Conservation (phyloP, 2,329 filamentous ascomycete species). For the Ambrosiella cleistominuta region DNA sequence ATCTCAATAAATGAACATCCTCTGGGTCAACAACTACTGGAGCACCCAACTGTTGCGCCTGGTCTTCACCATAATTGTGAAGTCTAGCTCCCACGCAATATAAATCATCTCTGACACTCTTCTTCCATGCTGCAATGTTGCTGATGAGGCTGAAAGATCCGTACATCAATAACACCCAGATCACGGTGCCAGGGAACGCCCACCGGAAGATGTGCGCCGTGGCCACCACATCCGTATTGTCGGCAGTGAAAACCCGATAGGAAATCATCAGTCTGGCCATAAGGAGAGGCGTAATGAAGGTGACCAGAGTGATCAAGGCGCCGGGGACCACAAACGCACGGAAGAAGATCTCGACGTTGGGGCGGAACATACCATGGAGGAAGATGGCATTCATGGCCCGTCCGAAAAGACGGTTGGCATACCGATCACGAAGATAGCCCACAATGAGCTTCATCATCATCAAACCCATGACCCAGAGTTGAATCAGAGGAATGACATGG, state of each 20-base stretch:
- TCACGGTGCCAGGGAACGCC: slow-evolving; percentile 51
- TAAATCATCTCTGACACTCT: slow-evolving; percentile 77
- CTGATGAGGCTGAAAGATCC: slow-evolving; percentile 33
- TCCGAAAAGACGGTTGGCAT: slow-evolving; percentile 41
- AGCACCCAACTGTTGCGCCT: background rate
- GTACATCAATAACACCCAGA: slow-evolving; percentile 29
- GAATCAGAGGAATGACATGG: slow-evolving; percentile 72
- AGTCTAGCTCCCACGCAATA: slow-evolving; percentile 88
- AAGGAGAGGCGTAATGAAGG: slow-evolving; percentile 42
- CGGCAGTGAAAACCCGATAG: slow-evolving; percentile 8
- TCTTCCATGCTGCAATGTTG: slow-evolving; percentile 41
- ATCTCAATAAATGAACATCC: background rate
- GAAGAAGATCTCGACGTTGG: slow-evolving; percentile 62
- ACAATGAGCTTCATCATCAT: slow-evolving; percentile 71
- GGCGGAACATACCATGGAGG: slow-evolving; percentile 58
- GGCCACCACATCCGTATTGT: slow-evolving; percentile 11
- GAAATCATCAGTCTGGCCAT: slow-evolving; percentile 19
- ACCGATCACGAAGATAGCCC: slow-evolving; percentile 21
- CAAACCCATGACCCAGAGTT: slow-evolving; percentile 85
- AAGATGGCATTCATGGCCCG: slow-evolving; percentile 58
- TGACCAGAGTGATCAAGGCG: slow-evolving; percentile 38
- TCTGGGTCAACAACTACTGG: background rate
- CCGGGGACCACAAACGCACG: slow-evolving; percentile 73
- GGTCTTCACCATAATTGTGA: slow-evolving; percentile 61
- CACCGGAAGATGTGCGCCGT: slow-evolving; percentile 30